A percentile compares a stretch with the other conserved stretches of the same genome.
These are phyloP conservation scores for Pichia sp. DNA, from an alignment of 1,139 yeast species.

Conservation along the genomic window DNA sequence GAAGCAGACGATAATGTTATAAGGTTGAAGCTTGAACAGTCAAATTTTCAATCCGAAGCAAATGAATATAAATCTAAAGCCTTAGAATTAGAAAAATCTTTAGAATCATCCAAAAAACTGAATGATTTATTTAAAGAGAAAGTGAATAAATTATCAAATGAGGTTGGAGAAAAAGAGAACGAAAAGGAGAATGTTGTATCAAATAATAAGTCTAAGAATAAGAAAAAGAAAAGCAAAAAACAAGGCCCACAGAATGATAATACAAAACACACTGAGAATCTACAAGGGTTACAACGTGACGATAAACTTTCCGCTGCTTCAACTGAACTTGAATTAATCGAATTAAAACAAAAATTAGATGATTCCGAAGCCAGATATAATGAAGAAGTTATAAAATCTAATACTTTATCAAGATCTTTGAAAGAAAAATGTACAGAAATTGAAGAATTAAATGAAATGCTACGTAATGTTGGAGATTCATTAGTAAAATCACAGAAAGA, in stretches of 20 bases:
- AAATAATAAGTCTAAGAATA: conserved; percentile 6
- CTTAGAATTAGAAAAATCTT: conserved; percentile 16
- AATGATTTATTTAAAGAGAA: conserved; percentile 24
- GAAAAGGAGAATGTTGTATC: conserved; percentile 1
- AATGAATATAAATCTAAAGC: neutral
- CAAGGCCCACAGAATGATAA: neutral
- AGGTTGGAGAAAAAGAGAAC: conserved; percentile 3
- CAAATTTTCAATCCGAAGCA: neutral
- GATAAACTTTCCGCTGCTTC: neutral
- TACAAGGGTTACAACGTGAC: neutral
- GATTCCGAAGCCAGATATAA: conserved; percentile 12
- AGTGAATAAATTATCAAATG: conserved; percentile 18
- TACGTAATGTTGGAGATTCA: conserved; percentile 69
- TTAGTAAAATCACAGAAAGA: conserved; percentile 44
- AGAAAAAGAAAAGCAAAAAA: conserved; percentile 10
- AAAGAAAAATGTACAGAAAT: conserved; percentile 43
- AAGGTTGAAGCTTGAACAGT: neutral
- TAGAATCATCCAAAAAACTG: conserved; percentile 21
- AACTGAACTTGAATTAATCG: conserved; percentile 19
- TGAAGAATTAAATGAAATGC: conserved; percentile 60
- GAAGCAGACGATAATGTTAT: neutral
- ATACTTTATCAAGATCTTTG: conserved; percentile 8
- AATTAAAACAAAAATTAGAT: conserved; percentile 22
- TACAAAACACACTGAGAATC: too few species aligned
- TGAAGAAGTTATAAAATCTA: conserved; percentile 19